phyloP scores from a whole-genome alignment of 129 eudicot genomes.

The Artemisia annua region DNA sequence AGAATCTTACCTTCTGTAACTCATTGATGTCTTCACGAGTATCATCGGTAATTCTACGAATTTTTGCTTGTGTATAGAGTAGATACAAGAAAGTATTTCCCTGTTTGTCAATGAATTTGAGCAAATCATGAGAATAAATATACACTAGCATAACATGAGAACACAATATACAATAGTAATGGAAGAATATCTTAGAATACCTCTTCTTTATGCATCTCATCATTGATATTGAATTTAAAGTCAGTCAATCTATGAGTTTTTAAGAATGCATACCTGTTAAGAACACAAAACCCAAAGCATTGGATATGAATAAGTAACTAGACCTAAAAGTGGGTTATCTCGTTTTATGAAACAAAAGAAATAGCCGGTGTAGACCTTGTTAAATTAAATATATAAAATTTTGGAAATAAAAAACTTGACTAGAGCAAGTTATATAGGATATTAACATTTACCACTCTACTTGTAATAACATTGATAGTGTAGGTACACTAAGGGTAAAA shows the following conservation, averaged over 20 bases:
- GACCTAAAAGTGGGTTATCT: not conserved
- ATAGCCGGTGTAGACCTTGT: too few species aligned
- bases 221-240: not conserved
- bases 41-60: not conserved
- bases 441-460: too few species aligned
- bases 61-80: not conserved
- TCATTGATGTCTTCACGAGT: not conserved
- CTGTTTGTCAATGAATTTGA: not conserved
- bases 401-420: too few species aligned
- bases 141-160: too few species aligned
- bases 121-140: slow-evolving; percentile 1
- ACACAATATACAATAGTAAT: not conserved
- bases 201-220: not conserved
- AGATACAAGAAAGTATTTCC: not conserved
- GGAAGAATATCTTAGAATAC: not conserved
- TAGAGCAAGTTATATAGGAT: too few species aligned
- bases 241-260: slow-evolving; percentile 1
- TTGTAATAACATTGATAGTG: too few species aligned
- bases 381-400: too few species aligned
- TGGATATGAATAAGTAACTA: not conserved
- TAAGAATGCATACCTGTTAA: not conserved
- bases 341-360: not conserved
- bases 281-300: not conserved
- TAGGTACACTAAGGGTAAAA: too few species aligned
- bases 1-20: not conserved